A percentile compares a stretch with the other conserved stretches of the same genome.
Conservation (phyloP, 495 filamentous ascomycete species). For the Cairneyella variabilis region DNA sequence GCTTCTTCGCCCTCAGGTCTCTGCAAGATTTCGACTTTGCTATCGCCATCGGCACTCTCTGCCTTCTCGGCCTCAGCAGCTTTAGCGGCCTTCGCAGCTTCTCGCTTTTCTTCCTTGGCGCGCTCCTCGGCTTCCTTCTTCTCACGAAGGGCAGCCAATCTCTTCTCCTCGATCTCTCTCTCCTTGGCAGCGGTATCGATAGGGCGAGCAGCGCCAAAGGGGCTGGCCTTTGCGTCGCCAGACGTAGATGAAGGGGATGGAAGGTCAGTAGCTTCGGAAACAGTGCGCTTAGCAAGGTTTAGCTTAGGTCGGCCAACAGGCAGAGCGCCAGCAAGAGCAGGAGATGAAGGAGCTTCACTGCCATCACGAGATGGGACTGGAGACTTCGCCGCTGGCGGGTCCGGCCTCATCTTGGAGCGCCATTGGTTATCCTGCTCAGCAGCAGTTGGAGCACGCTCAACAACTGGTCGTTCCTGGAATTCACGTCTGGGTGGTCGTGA, state of each 20-base stretch:
- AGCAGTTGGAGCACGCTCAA: constrained; percentile 72
- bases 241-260: constrained; percentile 41
- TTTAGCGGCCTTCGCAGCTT: constrained; percentile 56
- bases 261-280: constrained; percentile 63
- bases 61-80: constrained; percentile 48
- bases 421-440: constrained; percentile 85
- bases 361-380: constrained; percentile 27
- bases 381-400: constrained; percentile 44
- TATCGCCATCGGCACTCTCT: constrained; percentile 30
- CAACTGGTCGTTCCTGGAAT: constrained; percentile 62
- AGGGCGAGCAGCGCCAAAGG: constrained; percentile 85
- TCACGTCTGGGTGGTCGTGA: constrained; percentile 80
- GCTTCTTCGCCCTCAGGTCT: constrained; percentile 57
- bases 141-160: constrained; percentile 63
- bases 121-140: constrained; percentile 91
- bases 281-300: constrained; percentile 83
- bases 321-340: constrained; percentile 43
- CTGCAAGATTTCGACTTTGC: constrained; percentile 62
- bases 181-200: constrained; percentile 87
- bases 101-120: constrained; percentile 66
- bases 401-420: constrained; percentile 78
- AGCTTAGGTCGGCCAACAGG: constrained; percentile 66
- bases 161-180: constrained; percentile 85
- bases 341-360: constrained; percentile 55
- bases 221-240: constrained; percentile 75